Base-by-base conservation (phyloP, 106 monocot genomes). In the Dioscorea zingiberensis region DNA sequence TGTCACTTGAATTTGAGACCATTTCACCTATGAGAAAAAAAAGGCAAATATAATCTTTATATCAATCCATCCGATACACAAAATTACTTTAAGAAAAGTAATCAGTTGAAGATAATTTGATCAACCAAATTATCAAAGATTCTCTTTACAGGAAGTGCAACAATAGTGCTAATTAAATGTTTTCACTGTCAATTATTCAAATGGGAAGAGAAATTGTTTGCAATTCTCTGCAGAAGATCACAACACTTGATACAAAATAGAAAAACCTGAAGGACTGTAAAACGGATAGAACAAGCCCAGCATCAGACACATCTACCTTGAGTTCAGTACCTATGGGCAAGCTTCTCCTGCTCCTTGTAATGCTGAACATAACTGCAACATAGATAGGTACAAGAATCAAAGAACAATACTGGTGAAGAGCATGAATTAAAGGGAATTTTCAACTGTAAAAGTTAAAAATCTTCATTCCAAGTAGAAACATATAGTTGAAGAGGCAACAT, bases 331-430 rank as follows among this genome's bases (percentile, higher is more conserved):
- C 75, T 69, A 48, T 76, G 75, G 15, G 30, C 69, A 60, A 69
- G 27, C 75, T 76, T 76, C 32, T 76, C 75, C 45, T 56, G 69
- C 69, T 76, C 75, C 69, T 25, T 9, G 69, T 69, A 76, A 24
- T 60, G 47, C 63, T 76, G 75, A 19, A 76, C 75, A 63, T 76
- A 76, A 38, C 75, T 76, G 69, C 75, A 76, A 12, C 44, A 21
- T 12, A 28, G 13, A 70, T 7, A n/a, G n/a, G n/a, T n/a, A n/a
- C n/a, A n/a, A 59, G 38, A 38, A 38, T 38, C 4, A 6, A 38
- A 38, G 38, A 38, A 10, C 0, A 8, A 1, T 38, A 38, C 38
- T 0, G 38, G 38, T 6, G 38, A 38, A 38, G 10, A 38, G 10
- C 10, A 8, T 10, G 10, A 38, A 38, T 38, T 38, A 38, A 38